These are phyloP conservation scores for Phaffia australis DNA, from an alignment of 768 basidiomycete species.

Conservation along the genomic window DNA sequence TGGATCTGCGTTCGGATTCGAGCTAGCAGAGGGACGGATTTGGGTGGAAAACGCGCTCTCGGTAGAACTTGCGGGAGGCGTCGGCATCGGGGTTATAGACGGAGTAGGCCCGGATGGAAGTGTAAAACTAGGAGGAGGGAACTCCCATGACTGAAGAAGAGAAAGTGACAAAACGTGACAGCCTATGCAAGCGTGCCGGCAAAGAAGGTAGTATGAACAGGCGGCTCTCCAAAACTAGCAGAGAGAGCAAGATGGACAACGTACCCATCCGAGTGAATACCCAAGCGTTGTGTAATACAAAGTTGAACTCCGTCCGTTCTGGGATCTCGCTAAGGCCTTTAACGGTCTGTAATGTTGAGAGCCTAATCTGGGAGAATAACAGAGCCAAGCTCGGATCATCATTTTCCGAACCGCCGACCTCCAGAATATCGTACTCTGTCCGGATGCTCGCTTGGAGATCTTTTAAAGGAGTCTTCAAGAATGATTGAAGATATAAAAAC, in stretches of 20 bases:
- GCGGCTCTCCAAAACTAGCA: background rate
- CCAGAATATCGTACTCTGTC: slow-evolving; percentile 4
- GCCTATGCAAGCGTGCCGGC: slow-evolving; percentile 44
- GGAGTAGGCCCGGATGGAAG: background rate
- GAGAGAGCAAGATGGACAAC: slow-evolving; percentile 29
- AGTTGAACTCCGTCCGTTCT: slow-evolving; percentile 79
- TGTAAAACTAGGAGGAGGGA: slow-evolving; percentile 56
- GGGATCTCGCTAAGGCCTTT: slow-evolving; percentile 88
- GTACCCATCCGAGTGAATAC: slow-evolving; percentile 90
- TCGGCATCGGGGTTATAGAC: background rate
- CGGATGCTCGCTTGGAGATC: slow-evolving; percentile 23
- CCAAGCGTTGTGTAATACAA: slow-evolving; percentile 85
- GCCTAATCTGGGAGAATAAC: slow-evolving; percentile 76
- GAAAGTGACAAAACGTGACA: slow-evolving; percentile 87
- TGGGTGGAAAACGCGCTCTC: background rate
- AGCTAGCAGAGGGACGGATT: background rate
- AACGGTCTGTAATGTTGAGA: slow-evolving; percentile 82
- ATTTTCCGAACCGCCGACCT: slow-evolving; percentile 71
- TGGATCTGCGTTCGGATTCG: background rate
- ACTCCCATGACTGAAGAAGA: slow-evolving; percentile 82
- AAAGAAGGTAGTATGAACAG: background rate
- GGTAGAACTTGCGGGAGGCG: background rate
- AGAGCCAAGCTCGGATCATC: slow-evolving; percentile 89
- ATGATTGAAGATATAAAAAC: background rate
- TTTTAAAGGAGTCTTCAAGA: slow-evolving; percentile 28